A percentile compares a stretch with the other conserved stretches of the same genome.
Conservation (phyloP, 1,139 yeast species). For the Eremothecium sinecaudum region DNA sequence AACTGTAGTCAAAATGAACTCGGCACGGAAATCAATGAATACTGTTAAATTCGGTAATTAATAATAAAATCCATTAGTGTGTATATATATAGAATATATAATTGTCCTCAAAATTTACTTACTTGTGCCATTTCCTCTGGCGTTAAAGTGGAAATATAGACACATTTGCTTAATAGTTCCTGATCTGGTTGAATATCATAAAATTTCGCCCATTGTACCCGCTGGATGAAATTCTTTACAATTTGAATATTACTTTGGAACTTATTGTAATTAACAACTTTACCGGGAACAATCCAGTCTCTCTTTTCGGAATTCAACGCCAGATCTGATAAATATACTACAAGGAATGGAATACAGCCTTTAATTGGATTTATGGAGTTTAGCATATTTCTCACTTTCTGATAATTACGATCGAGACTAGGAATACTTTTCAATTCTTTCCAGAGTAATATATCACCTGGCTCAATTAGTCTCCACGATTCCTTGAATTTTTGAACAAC, state of each 20-base stretch:
- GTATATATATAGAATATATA: too few species aligned
- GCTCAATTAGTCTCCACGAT: constrained; percentile 64
- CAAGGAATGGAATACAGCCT: constrained; percentile 88
- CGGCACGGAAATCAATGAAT: too few species aligned
- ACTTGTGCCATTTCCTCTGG: constrained; percentile 52
- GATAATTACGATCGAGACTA: constrained; percentile 58
- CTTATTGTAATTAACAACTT: constrained; percentile 64
- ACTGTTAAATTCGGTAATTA: too few species aligned
- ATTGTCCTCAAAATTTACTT: constrained; percentile 3
- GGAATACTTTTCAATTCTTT: constrained; percentile 57
- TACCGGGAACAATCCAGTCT: constrained; percentile 32
- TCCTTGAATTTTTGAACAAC: constrained; percentile 49
- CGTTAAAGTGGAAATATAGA: constrained; percentile 67
- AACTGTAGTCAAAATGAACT: too few species aligned
- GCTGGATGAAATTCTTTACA: constrained; percentile 68
- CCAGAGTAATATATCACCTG: constrained; percentile 49
- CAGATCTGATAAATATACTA: constrained; percentile 74
- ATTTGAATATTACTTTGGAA: constrained; percentile 70
- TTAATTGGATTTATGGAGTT: constrained; percentile 53
- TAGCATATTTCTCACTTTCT: constrained; percentile 53
- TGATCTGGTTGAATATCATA: constrained; percentile 44
- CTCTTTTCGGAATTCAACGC: constrained; percentile 66
- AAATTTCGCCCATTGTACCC: constrained; percentile 75
- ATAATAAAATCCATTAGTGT: too few species aligned
- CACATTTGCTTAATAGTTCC: constrained; percentile 70